Evolutionary conservation across 805 yeast genomes (phyloP), one percentile per base, ranked within the genome.

Genomic region (Nematodospora valgi): DNA sequence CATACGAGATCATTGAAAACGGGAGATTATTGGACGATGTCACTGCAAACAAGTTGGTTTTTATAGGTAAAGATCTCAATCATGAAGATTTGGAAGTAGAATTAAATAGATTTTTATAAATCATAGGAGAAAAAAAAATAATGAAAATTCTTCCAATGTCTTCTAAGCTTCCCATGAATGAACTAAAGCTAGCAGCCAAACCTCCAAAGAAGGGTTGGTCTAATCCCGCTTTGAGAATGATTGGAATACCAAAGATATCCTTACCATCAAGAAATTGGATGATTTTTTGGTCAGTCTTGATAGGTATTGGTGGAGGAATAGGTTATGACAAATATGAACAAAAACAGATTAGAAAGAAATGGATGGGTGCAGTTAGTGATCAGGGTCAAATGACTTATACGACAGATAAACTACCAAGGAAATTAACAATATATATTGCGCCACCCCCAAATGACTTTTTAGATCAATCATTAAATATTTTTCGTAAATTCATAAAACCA

Each of bases 361-460:
- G 84, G 74, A 78, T 82, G 68, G 68, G 68, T 13, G 47, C 63
- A 33, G 95, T 86, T 2, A 9, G 18, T 17, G 62, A 76, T 29
- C 60, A 57, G 11, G 76, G 91, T 10, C 54, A 73, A 17, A 66
- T 56, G 33, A 35, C 56, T 18, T 72, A 74, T 12, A 52, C 56
- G 2, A 58, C 78, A 1, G 62, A 74, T 38, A 68, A 71, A 35
- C 49, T 73, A 14, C 86, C 96, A 2, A 72, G 98, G 40, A 85
- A 81, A 47, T 64, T 93, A 30, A 78, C 85, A 2, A 79, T 93
- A 2, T 89, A 81, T 55, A 74, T 89, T 38, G 95, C 96, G 0
- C 98, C 98, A n/a, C 97, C 98, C 6, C 98, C 98, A 14, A 85
- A 86, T 49, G 97, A 91, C 55, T 86, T 78, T 47, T 61, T 91